These are phyloP conservation scores for Acanthamoeba lugdunensis DNA, from an alignment of 208 protist species.

Conservation along the genomic window DNA sequence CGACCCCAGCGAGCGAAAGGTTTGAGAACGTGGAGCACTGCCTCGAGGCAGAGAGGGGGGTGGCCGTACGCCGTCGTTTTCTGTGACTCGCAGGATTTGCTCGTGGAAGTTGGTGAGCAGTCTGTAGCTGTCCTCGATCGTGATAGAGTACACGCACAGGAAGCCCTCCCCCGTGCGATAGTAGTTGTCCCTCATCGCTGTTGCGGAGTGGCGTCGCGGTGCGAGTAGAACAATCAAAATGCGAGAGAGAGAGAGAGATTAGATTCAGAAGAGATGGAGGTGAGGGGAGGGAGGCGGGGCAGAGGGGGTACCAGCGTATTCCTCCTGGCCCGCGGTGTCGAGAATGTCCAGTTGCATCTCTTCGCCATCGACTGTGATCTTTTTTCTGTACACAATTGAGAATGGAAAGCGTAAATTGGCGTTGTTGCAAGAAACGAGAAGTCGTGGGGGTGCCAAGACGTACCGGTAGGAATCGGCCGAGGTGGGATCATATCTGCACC, in stretches of 20 bases:
- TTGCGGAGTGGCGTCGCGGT: not conserved
- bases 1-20: not conserved
- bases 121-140: slow-evolving; percentile 62
- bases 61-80: slow-evolving; percentile 40
- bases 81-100: slow-evolving; percentile 69
- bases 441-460: not conserved
- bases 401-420: not conserved
- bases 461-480: slow-evolving; percentile 61
- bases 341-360: slow-evolving; percentile 63
- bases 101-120: slow-evolving; percentile 68
- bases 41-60: not conserved
- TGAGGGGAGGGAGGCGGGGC: not conserved
- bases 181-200: slow-evolving; percentile 70
- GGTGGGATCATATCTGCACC: slow-evolving; percentile 34
- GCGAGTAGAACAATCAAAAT: not conserved
- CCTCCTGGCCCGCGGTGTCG: slow-evolving; percentile 59
- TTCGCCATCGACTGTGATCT: slow-evolving; percentile 60
- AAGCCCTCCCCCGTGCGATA: slow-evolving; percentile 67
- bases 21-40: not conserved
- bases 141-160: slow-evolving; percentile 71
- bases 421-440: not conserved
- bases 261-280: too few species aligned
- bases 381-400: not conserved
- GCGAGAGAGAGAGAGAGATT: not conserved
- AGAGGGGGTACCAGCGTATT: slow-evolving; percentile 16